Evolutionary conservation across 176 grass and related monocot species (phyloP), one percentile per base, ranked within the genome.

Genomic region (Avena insularis): DNA sequence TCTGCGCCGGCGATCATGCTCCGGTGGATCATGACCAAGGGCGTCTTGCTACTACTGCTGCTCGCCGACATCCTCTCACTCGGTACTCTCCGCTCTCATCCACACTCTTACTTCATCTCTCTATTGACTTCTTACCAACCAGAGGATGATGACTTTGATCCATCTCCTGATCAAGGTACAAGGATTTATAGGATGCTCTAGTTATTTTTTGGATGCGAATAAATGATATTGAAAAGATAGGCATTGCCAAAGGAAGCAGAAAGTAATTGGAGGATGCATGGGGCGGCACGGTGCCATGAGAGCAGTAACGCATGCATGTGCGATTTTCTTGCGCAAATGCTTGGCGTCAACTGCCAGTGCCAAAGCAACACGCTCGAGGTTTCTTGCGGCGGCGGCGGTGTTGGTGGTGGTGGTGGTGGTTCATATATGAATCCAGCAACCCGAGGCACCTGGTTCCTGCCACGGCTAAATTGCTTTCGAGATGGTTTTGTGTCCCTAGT

Each of bases 231-330:
- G 83, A 27, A 25, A 45, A 36, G 10, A 81, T 31, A 57, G 9
- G 67, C 77, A 85, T 48, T 79, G 67, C 55, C 21, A 46, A 58
- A 67, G 48, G 69, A 81, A 15, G 58, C 5, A 19, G 58, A 80
- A 23, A 57, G 36, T 55, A 55, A 77, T 56, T 69, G 46, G 65
- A 15, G 84, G 61, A 50, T 80, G 77, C 77, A 48, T 58, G 38
- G 25, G 27, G 51, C 12, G 5, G 54, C 74, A 40, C 25, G 9
- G 13, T 9, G 29, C 27, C 73, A 40, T 12, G 20, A 11, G 71
- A 84, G 58, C 19, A 0, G 59, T 46, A 89, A 85, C 59, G 25
- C 19, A n/a, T 63, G 33, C 33, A 35, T 35, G 33, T 35, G 33
- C 33, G 33, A 35, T 35, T 35, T 43, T 38, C 9, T 75, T 69